Evolutionary conservation across 257 asterid species (phyloP).

Genomic region (Penstemon davidsonii): DNA sequence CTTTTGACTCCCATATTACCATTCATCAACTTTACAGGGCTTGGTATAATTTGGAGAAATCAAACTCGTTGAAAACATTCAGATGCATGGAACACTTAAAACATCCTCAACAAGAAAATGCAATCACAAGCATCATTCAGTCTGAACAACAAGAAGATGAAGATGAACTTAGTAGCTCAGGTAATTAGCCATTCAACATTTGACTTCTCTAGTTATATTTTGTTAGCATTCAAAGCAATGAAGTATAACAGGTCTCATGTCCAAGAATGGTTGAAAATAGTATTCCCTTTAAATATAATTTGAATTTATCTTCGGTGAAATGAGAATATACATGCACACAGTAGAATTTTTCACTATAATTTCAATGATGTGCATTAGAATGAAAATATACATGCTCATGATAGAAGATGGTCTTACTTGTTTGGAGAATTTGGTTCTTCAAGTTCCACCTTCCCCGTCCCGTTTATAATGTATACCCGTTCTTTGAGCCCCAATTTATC

Average conservation of each 20-base stretch:
- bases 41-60: constrained; percentile 39
- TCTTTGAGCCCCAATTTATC: neutral
- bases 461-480: neutral
- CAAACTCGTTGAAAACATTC: constrained; percentile 33
- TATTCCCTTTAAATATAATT: neutral
- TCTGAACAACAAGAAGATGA: constrained; percentile 37
- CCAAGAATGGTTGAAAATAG: neutral
- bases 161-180: constrained; percentile 35
- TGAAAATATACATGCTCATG: constrained; percentile 7
- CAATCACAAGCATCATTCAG: constrained; percentile 33
- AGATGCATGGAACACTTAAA: constrained; percentile 16
- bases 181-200: constrained; percentile 29
- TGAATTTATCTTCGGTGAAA: neutral
- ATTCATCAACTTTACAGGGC: constrained; percentile 37
- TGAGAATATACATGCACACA: neutral
- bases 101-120: constrained; percentile 29
- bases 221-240: neutral
- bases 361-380: neutral
- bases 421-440: constrained; percentile 22
- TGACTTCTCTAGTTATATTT: neutral
- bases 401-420: constrained; percentile 31
- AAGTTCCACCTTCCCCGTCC: neutral
- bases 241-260: neutral
- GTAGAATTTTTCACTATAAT: neutral
- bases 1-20: neutral